Conservation (phyloP, 805 yeast genomes). For the Wickerhamomyces subpelliculosus region DNA sequence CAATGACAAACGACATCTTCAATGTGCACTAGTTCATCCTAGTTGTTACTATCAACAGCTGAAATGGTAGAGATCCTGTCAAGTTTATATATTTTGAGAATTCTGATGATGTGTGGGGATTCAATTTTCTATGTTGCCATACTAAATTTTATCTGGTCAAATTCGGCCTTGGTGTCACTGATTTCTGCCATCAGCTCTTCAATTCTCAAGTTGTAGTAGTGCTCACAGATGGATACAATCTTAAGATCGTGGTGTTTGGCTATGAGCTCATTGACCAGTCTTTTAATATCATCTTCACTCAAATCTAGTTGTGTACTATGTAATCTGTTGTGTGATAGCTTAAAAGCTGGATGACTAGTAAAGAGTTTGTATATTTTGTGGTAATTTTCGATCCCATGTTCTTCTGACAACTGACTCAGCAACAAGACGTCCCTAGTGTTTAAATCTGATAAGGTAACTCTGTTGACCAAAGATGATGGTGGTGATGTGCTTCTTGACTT, state of each 20-base stretch:
- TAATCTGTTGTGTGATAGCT: constrained; percentile 18
- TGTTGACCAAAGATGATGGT: no score
- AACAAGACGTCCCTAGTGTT: constrained; percentile 19
- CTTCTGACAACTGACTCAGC: constrained; percentile 16
- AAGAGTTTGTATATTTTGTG: constrained; percentile 7
- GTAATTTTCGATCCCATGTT: constrained; percentile 9
- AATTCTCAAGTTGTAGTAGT: background rate
- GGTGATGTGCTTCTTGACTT: no score
- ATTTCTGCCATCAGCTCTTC: background rate
- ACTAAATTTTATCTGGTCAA: background rate
- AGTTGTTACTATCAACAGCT: no score
- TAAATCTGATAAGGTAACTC: constrained; percentile 8
- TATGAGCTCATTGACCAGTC: background rate
- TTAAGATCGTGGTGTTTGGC: background rate
- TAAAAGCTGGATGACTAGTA: constrained; percentile 14
- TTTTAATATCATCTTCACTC: background rate
- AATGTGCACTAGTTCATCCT: no score
- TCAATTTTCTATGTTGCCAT: background rate
- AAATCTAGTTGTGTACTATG: constrained; percentile 4
- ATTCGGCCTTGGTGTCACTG: background rate
- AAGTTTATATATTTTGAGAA: background rate
- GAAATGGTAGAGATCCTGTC: no score
- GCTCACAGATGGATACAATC: background rate
- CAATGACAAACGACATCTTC: no score
- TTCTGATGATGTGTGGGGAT: background rate